Conservation (phyloP, 108 stramenopile genomes). For the Aurantiochytrium sp. region DNA sequence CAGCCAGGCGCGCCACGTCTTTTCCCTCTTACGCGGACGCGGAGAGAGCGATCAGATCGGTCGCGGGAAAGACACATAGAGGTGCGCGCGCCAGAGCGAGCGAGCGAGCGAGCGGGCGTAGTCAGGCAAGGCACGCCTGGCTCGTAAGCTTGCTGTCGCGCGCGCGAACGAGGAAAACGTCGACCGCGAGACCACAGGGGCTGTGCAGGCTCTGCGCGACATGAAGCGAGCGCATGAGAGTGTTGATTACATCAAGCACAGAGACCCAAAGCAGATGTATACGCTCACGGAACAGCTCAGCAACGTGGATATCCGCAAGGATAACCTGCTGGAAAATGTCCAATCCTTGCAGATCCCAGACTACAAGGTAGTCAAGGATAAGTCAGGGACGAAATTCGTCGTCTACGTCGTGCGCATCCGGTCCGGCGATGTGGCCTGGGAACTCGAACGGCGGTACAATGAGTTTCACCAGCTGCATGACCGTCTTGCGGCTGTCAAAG, state of each 20-base stretch:
- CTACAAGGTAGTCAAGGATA: background rate
- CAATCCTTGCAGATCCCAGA: background rate
- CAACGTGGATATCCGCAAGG: background rate
- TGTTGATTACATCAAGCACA: constrained; percentile 5
- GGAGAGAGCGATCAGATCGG: no score
- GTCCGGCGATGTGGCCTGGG: background rate
- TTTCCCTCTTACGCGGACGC: background rate
- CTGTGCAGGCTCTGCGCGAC: no score
- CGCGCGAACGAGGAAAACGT: no score
- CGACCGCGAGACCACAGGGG: no score
- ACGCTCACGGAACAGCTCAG: background rate
- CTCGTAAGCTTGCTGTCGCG: no score
- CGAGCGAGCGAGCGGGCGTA: no score
- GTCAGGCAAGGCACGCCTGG: no score
- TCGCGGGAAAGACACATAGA: no score
- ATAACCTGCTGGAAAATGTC: background rate
- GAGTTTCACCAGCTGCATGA: background rate
- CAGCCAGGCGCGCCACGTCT: background rate
- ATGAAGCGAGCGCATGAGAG: constrained; percentile 6
- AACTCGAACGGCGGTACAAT: background rate
- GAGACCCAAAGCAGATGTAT: background rate
- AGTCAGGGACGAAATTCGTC: background rate
- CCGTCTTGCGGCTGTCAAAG: background rate
- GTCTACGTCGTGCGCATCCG: background rate
- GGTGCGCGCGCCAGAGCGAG: no score